Base-by-base conservation (phyloP, 768 basidiomycete genomes). In the Tricholoma saponaceum region DNA sequence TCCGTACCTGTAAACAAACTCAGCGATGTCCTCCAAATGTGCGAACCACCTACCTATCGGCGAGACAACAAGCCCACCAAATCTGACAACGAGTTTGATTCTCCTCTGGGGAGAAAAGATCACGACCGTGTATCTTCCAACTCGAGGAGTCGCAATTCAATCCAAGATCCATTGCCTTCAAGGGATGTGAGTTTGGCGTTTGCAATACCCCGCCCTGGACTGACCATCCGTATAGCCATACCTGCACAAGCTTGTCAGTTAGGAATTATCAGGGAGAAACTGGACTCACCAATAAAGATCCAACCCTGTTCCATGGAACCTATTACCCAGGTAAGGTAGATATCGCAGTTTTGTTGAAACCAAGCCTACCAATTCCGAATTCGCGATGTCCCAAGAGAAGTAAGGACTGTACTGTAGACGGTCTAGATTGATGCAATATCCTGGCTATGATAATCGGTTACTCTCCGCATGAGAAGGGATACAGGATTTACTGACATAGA, bases 241-340 rank as follows among this genome's bases (percentile, higher is more conserved):
- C 86, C 86, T 79, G 62, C 8, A 20, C 22, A 16, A 52, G 10
- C 20, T 49, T 30, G 54, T 54, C 47, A 50, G 37, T 41, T 35
- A 10, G 53, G 18, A 50, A 30, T 26, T 55, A 22, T 57, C 35
- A 52, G n/a, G 14, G 58, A 57, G 51, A 52, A 51, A 53, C 7
- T 23, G 47, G 56, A 57, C 70, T 46, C 56, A 86, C 89, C 89
- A 60, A 87, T 83, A 64, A 87, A 90, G 49, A 91, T 77, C 93
- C 93, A 95, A 1, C 88, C 90, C 67, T 90, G 86, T 59, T 90
- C 87, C 87, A 92, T 91, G 13, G 73, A 78, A 65, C 90, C 79
- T 76, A 47, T 18, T 43, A 37, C 6, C 28, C 44, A 35, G n/a
- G 53, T 58, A 23, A 56, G 35, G 20, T 16, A n/a, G 7, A 52